phyloP scores from a whole-genome alignment of 202 grass and related monocot genomes.

The Carex arenaria region DNA sequence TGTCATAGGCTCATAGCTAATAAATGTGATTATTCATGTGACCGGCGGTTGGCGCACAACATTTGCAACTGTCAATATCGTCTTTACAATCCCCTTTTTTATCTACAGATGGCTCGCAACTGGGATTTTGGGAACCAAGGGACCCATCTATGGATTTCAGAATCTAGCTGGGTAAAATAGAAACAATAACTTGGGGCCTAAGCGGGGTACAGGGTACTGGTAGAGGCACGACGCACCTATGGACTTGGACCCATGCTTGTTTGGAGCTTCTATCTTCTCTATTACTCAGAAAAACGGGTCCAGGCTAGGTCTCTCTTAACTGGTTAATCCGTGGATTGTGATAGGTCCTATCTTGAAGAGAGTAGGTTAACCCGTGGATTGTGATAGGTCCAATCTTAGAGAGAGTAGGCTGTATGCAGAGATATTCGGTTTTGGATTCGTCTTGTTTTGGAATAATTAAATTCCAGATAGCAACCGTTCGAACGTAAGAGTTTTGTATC shows the following conservation, averaged over 20 bases:
- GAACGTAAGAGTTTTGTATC: too few species aligned
- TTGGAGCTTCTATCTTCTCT: not conserved
- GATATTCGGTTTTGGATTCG: too few species aligned
- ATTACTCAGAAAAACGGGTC: not conserved
- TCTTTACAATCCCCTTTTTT: constrained; percentile 1
- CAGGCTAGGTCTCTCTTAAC: too few species aligned
- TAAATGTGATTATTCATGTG: constrained; percentile 8
- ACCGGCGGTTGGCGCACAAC: not conserved
- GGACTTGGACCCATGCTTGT: not conserved
- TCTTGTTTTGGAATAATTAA: too few species aligned
- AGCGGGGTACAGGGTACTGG: not conserved
- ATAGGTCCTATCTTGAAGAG: too few species aligned
- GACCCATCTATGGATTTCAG: constrained; percentile 13
- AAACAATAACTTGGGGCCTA: not conserved
- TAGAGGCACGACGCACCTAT: not conserved
- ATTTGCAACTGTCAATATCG: constrained; percentile 3
- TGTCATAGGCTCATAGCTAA: not conserved
- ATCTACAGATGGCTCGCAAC: not conserved
- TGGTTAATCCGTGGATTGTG: not conserved
- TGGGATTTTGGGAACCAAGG: not conserved
- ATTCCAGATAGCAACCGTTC: too few species aligned
- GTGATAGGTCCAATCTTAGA: not conserved
- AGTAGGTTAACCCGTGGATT: too few species aligned
- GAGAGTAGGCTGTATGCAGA: too few species aligned
- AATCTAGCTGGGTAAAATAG: not conserved